phyloP scores from a whole-genome alignment of 2,329 filamentous ascomycete genomes.

The Fusarium succisae region DNA sequence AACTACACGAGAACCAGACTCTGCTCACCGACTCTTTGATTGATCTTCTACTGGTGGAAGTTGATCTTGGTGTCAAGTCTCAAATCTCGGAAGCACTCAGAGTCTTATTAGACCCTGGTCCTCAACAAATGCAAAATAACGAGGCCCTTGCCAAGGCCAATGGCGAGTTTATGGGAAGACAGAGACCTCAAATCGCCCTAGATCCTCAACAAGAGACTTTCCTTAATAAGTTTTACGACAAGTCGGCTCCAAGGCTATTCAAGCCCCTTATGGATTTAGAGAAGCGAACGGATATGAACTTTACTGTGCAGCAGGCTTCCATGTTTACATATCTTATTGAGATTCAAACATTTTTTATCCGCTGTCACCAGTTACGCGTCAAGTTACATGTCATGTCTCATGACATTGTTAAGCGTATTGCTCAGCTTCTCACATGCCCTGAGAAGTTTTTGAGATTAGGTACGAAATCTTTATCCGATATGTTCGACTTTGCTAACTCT shows the following conservation, averaged over 20 bases:
- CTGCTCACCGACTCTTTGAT: constrained; percentile 93
- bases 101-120: constrained; percentile 81
- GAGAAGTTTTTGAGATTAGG: constrained; percentile 94
- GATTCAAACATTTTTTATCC: constrained; percentile 91
- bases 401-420: constrained; percentile 79
- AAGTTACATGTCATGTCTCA: constrained; percentile 88
- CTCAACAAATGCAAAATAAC: constrained; percentile 53
- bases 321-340: constrained; percentile 92
- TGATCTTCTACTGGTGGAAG: constrained; percentile 88
- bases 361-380: constrained; percentile 85
- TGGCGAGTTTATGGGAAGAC: constrained; percentile 73
- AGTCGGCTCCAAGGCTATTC: constrained; percentile 86
- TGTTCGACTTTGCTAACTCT: constrained; percentile 39
- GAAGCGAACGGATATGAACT: constrained; percentile 71
- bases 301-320: constrained; percentile 86
- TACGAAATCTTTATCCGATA: constrained; percentile 52
- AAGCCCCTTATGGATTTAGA: constrained; percentile 86
- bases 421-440: constrained; percentile 81
- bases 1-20: constrained; percentile 85
- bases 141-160: constrained; percentile 71
- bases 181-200: constrained; percentile 60
- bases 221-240: constrained; percentile 88
- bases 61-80: constrained; percentile 92
- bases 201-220: constrained; percentile 86
- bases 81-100: constrained; percentile 97